A percentile compares a stretch with the other conserved stretches of the same genome.
Conservation (phyloP, 106 monocot species). For the Platanthera guangdongensis region DNA sequence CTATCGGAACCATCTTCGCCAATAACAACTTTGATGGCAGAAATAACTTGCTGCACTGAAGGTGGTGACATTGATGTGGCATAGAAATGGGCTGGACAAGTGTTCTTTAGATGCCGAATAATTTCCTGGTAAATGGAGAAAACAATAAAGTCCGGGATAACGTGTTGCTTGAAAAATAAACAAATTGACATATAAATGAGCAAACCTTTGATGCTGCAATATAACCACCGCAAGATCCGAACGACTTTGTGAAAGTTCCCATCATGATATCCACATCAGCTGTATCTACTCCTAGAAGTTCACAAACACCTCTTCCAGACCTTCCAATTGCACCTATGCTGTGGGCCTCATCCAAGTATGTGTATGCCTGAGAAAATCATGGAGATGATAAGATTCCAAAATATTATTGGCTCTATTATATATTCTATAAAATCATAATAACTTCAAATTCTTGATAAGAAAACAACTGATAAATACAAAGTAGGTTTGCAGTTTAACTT, state of each 20-base stretch:
- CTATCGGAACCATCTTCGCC: constrained; percentile 78
- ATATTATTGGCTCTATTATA: neutral
- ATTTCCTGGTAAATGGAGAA: constrained; percentile 44
- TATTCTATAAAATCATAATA: neutral
- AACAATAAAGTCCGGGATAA: neutral
- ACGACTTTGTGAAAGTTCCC: constrained; percentile 85
- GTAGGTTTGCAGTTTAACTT: no score
- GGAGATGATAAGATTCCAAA: neutral
- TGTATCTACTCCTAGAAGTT: constrained; percentile 68
- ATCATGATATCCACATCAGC: constrained; percentile 85
- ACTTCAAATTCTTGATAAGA: neutral
- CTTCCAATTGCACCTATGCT: constrained; percentile 76
- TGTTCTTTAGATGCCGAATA: constrained; percentile 50
- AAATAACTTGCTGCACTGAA: constrained; percentile 75
- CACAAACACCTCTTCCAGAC: constrained; percentile 70
- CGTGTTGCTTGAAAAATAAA: neutral
- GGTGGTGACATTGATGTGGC: constrained; percentile 85
- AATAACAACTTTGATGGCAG: constrained; percentile 66
- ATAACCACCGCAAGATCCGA: constrained; percentile 85
- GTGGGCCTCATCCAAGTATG: constrained; percentile 80
- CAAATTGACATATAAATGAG: neutral
- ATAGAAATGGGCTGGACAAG: constrained; percentile 78
- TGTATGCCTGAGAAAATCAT: constrained; percentile 38
- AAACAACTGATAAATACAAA: neutral
- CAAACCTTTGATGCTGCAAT: constrained; percentile 78